A percentile compares a stretch with the other conserved stretches of the same genome.
phyloP scores from a whole-genome alignment of 495 filamentous ascomycete species.

The Paragyromitra xinjiangensis region DNA sequence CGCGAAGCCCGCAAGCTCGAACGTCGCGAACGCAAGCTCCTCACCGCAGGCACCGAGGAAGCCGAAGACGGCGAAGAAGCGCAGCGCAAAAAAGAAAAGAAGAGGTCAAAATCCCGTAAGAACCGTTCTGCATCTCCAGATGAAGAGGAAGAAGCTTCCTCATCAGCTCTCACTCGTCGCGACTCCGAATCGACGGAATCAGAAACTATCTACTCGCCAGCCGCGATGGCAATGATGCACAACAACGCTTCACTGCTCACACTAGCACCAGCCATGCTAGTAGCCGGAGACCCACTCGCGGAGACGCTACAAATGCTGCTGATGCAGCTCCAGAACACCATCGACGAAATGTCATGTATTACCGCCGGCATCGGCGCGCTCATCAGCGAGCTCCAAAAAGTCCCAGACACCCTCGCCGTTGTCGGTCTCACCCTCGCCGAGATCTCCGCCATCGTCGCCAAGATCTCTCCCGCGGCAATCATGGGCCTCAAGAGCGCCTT shows the following conservation, averaged over 20 bases:
- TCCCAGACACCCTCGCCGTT: slow-evolving; percentile 92
- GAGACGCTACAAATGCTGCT: slow-evolving; percentile 49
- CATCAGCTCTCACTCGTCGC: slow-evolving; percentile 26
- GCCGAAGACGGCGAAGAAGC: slow-evolving; percentile 21
- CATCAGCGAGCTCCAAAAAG: slow-evolving; percentile 85
- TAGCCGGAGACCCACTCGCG: slow-evolving; percentile 40
- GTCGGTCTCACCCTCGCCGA: slow-evolving; percentile 93
- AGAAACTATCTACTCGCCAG: slow-evolving; percentile 35
- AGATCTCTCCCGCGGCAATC: slow-evolving; percentile 85
- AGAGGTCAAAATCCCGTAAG: slow-evolving; percentile 41
- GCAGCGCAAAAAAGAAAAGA: slow-evolving; percentile 50
- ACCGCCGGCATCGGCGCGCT: slow-evolving; percentile 66
- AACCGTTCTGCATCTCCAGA: slow-evolving; percentile 24
- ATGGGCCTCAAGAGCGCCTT: slow-evolving; percentile 76
- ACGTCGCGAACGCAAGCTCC: slow-evolving; percentile 38
- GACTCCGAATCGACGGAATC: slow-evolving; percentile 32
- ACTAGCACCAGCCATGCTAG: slow-evolving; percentile 50
- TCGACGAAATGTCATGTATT: slow-evolving; percentile 54
- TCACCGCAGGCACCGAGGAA: slow-evolving; percentile 28
- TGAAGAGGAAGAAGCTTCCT: slow-evolving; percentile 31
- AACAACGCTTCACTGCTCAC: slow-evolving; percentile 45
- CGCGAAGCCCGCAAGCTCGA: slow-evolving; percentile 28
- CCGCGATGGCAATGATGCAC: slow-evolving; percentile 28
- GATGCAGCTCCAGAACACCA: slow-evolving; percentile 51
- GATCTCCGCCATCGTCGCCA: slow-evolving; percentile 79